Evolutionary conservation across 2,329 filamentous ascomycete genomes (phyloP).

Genomic region (Penicillium sp.): DNA sequence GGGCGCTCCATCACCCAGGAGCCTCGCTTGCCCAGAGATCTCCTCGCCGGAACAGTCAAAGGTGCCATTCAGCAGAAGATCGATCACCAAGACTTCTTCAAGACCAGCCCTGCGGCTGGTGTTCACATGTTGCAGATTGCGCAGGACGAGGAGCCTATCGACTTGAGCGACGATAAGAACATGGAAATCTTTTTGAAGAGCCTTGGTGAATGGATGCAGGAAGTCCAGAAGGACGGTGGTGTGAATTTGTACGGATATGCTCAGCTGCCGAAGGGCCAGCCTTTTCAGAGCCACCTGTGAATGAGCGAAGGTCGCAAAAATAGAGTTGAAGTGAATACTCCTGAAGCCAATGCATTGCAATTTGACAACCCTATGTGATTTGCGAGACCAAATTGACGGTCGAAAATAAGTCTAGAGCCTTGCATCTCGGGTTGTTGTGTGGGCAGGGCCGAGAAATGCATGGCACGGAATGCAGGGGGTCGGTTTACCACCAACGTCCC

Average conservation of each 20-base stretch:
- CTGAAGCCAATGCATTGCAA: no score
- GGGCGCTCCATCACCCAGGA: conserved; percentile 57
- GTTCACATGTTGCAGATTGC: conserved; percentile 27
- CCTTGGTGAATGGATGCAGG: not conserved
- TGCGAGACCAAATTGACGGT: not conserved
- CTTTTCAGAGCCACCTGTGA: not conserved
- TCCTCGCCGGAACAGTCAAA: conserved; percentile 37
- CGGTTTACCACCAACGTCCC: not conserved
- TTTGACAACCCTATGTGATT: no score
- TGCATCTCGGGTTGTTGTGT: not conserved
- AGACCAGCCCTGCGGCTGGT: conserved; percentile 51
- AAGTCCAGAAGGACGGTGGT: not conserved
- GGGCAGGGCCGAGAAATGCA: not conserved
- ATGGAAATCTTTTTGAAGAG: conserved; percentile 1
- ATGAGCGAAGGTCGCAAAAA: no score
- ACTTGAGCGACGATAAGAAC: conserved; percentile 11
- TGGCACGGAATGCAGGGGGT: not conserved
- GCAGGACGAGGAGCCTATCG: conserved; percentile 26
- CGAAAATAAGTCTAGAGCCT: not conserved
- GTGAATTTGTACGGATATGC: not conserved
- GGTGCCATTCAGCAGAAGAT: conserved; percentile 63
- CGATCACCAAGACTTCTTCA: conserved; percentile 80
- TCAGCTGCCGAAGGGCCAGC: not conserved
- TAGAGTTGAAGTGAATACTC: no score
- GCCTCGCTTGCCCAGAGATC: conserved; percentile 32